Evolutionary conservation across 106 monocot species (phyloP), one percentile per base, ranked within the genome.

Genomic region (Vanilla planifolia): DNA sequence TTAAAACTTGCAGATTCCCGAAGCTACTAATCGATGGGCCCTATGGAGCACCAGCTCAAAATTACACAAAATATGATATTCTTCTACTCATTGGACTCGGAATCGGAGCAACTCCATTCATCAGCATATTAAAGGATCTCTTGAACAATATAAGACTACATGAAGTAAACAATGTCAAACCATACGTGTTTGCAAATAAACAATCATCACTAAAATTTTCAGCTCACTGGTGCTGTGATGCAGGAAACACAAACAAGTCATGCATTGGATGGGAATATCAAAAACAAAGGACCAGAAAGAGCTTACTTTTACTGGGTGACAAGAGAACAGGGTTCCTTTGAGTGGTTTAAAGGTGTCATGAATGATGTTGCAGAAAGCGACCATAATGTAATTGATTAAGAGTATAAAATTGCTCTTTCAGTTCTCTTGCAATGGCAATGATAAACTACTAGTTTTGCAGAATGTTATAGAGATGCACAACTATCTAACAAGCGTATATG

Each of bases 251-350:
- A 48, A 55, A 59, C 42, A 20, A 59, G 24, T 22, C 33, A 63
- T n/a, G 0, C 16, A 15, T 35, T 43, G 57, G 77, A 75, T 21
- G 39, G 10, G n/a, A 52, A 57, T 46, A 43, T 39, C 2, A 77
- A 76, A 65, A 70, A 60, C 23, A 80, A 75, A 69, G 67, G 62
- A 55, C 84, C 80, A 59, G 77, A 45, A 67, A 77, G 90, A 33
- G 95, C 95, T 41, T 90, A 90, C 70, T 96, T 96, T 75, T 96
- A 90, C 30, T 96, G 90, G 95, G 90, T 96, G 10, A 96, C 94
- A 40, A 82, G 89, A 46, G 94, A 95, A 55, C 85, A 95, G 70
- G 89, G 89, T 26, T 89, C 89, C 2, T 96, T 96, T 46, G 95
- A 96, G 61, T 96, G 95, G 86, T 96, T 96, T 63, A 80, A 75